A percentile compares a stretch with the other conserved stretches of the same genome.
These are phyloP conservation scores for Aspergillus diversus DNA, from an alignment of 495 filamentous ascomycete genomes.

Conservation along the genomic window DNA sequence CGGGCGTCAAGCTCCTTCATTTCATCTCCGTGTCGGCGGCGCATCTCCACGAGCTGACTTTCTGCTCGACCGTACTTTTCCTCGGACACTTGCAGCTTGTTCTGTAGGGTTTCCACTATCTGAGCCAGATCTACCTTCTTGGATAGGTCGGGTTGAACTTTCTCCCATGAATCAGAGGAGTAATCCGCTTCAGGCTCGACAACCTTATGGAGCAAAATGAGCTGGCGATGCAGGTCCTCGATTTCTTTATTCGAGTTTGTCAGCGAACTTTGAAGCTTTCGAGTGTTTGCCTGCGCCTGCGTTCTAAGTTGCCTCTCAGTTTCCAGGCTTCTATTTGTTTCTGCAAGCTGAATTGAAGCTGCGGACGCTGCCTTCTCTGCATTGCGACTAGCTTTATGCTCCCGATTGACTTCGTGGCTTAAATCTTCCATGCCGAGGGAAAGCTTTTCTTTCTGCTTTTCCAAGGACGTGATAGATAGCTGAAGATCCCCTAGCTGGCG, in stretches of 20 bases:
- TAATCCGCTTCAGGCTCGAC: constrained; percentile 78
- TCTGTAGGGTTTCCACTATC: constrained; percentile 85
- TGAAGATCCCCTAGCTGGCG: constrained; percentile 90
- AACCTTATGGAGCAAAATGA: constrained; percentile 80
- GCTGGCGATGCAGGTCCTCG: constrained; percentile 73
- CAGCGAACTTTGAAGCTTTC: constrained; percentile 75
- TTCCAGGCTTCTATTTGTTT: constrained; percentile 86
- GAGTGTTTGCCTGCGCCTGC: constrained; percentile 84
- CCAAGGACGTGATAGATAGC: constrained; percentile 78
- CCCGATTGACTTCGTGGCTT: constrained; percentile 88
- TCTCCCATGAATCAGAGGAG: constrained; percentile 62
- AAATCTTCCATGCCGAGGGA: constrained; percentile 87
- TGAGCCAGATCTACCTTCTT: constrained; percentile 82
- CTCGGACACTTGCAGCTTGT: constrained; percentile 81
- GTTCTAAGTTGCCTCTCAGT: constrained; percentile 83
- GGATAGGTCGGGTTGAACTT: constrained; percentile 58
- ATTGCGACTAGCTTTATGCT: constrained; percentile 87
- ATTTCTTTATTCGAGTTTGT: constrained; percentile 80
- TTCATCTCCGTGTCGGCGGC: constrained; percentile 71
- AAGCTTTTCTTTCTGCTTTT: constrained; percentile 96
- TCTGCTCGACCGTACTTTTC: constrained; percentile 84
- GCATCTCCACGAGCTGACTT: constrained; percentile 77
- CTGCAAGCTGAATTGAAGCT: constrained; percentile 79
- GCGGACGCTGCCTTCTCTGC: constrained; percentile 91
- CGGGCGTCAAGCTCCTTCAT: constrained; percentile 72